Evolutionary conservation across 73 alveolate species (phyloP).

Genomic region (Paramecium biaurelia): DNA sequence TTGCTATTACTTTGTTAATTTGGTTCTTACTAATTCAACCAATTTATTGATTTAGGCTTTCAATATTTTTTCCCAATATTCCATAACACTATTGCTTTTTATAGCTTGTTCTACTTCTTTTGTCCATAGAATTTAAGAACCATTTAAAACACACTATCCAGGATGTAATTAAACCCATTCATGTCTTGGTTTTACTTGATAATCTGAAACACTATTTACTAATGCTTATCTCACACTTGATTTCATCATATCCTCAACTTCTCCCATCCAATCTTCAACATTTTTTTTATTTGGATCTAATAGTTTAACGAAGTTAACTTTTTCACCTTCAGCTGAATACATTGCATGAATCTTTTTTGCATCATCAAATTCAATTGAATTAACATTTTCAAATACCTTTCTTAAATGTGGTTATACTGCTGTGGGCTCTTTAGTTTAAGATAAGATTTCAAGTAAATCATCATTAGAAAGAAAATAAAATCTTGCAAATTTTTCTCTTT

Average conservation of each 20-base stretch:
- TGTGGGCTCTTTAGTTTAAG: slow-evolving; percentile 98
- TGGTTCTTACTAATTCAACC: slow-evolving; percentile 75
- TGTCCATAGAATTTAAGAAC: slow-evolving; percentile 93
- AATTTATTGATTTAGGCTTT: slow-evolving; percentile 31
- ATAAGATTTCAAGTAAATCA: slow-evolving; percentile 95
- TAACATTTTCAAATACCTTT: slow-evolving; percentile 93
- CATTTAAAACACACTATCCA: slow-evolving; percentile 92
- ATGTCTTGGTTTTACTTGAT: slow-evolving; percentile 75
- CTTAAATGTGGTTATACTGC: slow-evolving; percentile 95
- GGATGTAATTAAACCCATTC: slow-evolving; percentile 97
- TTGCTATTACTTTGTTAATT: slow-evolving; percentile 76
- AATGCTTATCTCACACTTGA: slow-evolving; percentile 87
- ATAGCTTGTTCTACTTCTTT: slow-evolving; percentile 91
- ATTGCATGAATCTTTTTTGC: slow-evolving; percentile 85
- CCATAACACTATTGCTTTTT: slow-evolving; percentile 56
- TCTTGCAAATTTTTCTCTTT: slow-evolving; percentile 93
- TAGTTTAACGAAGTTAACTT: slow-evolving; percentile 66
- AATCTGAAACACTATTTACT: slow-evolving; percentile 87
- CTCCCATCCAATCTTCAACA: slow-evolving; percentile 71
- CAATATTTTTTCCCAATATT: slow-evolving; percentile 52
- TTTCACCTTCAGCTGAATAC: slow-evolving; percentile 97
- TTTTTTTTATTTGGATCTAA: slow-evolving; percentile 57
- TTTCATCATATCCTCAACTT: slow-evolving; percentile 70
- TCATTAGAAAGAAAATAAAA: slow-evolving; percentile 97
- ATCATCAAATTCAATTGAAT: slow-evolving; percentile 81